Evolutionary conservation across 2,329 filamentous ascomycete genomes (phyloP), one percentile per base, ranked within the genome.

Genomic region (Fulvia fulva): DNA sequence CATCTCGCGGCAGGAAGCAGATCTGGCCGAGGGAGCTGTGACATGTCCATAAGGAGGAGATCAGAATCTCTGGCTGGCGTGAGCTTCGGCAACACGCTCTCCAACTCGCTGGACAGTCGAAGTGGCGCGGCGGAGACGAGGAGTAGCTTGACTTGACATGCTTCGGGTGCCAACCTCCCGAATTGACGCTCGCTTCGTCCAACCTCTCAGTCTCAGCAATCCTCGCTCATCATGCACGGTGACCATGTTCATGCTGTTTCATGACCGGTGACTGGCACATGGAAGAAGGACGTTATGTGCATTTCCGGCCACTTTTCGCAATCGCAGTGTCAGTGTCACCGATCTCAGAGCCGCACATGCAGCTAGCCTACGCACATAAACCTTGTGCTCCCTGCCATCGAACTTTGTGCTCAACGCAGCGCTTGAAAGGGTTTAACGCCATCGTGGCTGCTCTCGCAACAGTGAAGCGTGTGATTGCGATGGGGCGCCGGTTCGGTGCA

Each of bases 321-420:
- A n/a, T n/a, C n/a, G n/a, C n/a, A n/a, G n/a, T n/a, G n/a, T n/a
- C n/a, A 51, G 28, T 34, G 46, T n/a, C 43, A 37, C 55, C n/a
- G 41, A 53, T 43, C 56, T 30, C 26, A 56, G 57, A 60, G 57
- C 60, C 55, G 56, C 58, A 58, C 45, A 59, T 58, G 61, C 61
- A 51, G 51, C 58, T 57, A 59, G 56, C 58, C 53, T 53, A 25
- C 30, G 32, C 41, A 53, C 51, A 53, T 52, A 43, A 59, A 61
- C 51, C 55, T 61, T 63, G 61, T 61, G 34, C 51, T 44, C 43
- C 57, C 59, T 57, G 60, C 61, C 55, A 59, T 60, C 58, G 55
- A 57, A 60, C 51, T 56, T 44, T 59, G 57, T 61, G 43, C 59
- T 23, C 47, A 23, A 22, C 25, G 12, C 5, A 44, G 34, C 34